Conservation (phyloP, 768 basidiomycete species). For the Lenzites betulinus region DNA sequence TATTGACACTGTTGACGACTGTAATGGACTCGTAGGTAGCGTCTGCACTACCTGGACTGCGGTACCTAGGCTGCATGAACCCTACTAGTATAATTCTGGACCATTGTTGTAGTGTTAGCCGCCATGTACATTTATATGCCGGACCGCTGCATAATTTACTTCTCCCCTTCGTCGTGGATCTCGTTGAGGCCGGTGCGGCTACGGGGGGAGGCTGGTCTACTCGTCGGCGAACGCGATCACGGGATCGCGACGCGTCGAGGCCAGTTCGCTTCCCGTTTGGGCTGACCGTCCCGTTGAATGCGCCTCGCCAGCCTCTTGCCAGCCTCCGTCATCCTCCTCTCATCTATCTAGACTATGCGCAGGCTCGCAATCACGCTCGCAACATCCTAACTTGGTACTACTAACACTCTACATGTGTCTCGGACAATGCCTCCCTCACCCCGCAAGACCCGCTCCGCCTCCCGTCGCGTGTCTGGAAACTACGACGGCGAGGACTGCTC, state of each 20-base stretch:
- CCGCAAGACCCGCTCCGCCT: slow-evolving; percentile 14
- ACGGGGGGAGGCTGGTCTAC: background rate
- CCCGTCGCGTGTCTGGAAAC: slow-evolving; percentile 3
- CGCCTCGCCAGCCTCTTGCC: too few relatives aligned
- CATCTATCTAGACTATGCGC: too few relatives aligned
- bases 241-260: background rate
- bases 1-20: background rate
- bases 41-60: background rate
- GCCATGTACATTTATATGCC: too few relatives aligned
- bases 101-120: background rate
- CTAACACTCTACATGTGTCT: background rate
- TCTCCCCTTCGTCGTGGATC: background rate
- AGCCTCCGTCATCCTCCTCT: too few relatives aligned
- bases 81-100: background rate
- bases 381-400: background rate
- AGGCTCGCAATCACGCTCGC: too few relatives aligned
- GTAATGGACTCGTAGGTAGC: background rate
- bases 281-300: background rate
- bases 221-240: background rate
- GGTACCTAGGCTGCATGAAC: background rate
- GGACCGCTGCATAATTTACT: too few relatives aligned
- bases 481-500: background rate
- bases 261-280: background rate
- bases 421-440: background rate
- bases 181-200: too few relatives aligned